phyloP scores from a whole-genome alignment of 1,284 basidiomycete species.

The Apiotrichum brassicae region DNA sequence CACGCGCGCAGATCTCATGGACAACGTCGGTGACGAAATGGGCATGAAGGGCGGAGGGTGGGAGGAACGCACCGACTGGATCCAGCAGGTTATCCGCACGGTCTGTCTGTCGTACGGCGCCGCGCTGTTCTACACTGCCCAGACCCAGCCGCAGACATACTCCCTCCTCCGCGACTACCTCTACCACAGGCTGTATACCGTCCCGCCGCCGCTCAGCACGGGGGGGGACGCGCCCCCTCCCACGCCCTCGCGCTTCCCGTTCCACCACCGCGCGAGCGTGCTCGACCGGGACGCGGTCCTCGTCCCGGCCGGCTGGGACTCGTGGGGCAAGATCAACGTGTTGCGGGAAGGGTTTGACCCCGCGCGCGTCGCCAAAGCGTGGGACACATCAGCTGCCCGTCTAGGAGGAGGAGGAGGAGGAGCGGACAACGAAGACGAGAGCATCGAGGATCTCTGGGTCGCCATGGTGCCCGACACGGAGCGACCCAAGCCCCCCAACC shows the following conservation, averaged over 20 bases:
- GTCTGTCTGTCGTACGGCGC: conserved; percentile 92
- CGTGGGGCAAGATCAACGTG: conserved; percentile 91
- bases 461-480: conserved; percentile 44
- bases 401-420: conserved; percentile 44
- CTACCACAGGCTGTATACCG: conserved; percentile 73
- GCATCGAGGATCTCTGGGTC: conserved; percentile 42
- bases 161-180: conserved; percentile 76
- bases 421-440: conserved; percentile 41
- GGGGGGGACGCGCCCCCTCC: conserved; percentile 47
- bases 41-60: conserved; percentile 63
- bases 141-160: conserved; percentile 65
- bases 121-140: conserved; percentile 83
- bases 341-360: conserved; percentile 87
- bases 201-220: conserved; percentile 24
- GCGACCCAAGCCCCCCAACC: conserved; percentile 8
- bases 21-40: conserved; percentile 60
- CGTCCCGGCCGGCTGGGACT: conserved; percentile 94
- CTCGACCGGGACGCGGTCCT: conserved; percentile 87
- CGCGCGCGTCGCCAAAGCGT: conserved; percentile 69
- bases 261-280: conserved; percentile 78
- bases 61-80: conserved; percentile 91
- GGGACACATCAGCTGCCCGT: conserved; percentile 54
- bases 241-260: conserved; percentile 66
- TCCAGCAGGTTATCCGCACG: conserved; percentile 89
- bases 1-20: conserved; percentile 83